phyloP scores from a whole-genome alignment of 1,284 basidiomycete genomes.

The Lignosus rhinocerotis region DNA sequence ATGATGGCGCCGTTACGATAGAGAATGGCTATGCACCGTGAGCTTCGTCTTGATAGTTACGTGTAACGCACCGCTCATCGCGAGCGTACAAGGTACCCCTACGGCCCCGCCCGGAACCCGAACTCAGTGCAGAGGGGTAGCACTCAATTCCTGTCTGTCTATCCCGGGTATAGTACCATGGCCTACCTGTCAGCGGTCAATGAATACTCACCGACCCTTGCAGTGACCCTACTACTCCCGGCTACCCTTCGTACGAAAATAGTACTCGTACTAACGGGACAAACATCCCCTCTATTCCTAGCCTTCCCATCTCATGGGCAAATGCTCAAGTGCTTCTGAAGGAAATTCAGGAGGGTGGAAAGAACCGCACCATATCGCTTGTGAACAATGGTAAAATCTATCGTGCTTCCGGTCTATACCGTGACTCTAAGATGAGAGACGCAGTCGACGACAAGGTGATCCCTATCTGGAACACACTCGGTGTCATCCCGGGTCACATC shows the following conservation, averaged over 20 bases:
- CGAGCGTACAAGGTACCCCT: slow-evolving; percentile 52
- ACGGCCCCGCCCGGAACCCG: slow-evolving; percentile 85
- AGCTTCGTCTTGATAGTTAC: not conserved
- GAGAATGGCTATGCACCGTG: slow-evolving; percentile 69
- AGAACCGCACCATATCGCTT: slow-evolving; percentile 51
- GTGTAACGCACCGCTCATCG: not conserved
- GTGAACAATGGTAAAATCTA: slow-evolving; percentile 56
- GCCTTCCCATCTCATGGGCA: slow-evolving; percentile 70
- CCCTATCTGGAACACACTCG: slow-evolving; percentile 86
- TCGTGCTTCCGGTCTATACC: too few relatives aligned
- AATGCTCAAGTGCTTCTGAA: slow-evolving; percentile 64
- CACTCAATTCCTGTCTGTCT: slow-evolving; percentile 77
- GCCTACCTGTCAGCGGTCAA: not conserved
- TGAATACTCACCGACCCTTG: not conserved
- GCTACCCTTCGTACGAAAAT: slow-evolving; percentile 86
- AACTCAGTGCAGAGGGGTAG: slow-evolving; percentile 84
- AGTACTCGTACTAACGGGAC: slow-evolving; percentile 65
- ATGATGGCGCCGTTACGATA: slow-evolving; percentile 83
- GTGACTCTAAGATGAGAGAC: not conserved
- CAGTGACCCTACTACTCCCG: slow-evolving; percentile 85
- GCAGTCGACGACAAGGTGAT: slow-evolving; percentile 72
- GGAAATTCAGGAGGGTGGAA: slow-evolving; percentile 48
- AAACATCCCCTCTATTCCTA: slow-evolving; percentile 82
- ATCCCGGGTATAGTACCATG: slow-evolving; percentile 50
- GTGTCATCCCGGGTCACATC: slow-evolving; percentile 84